These are phyloP conservation scores for Ophiostoma australiae DNA, from an alignment of 2,329 filamentous ascomycete species.

Conservation along the genomic window DNA sequence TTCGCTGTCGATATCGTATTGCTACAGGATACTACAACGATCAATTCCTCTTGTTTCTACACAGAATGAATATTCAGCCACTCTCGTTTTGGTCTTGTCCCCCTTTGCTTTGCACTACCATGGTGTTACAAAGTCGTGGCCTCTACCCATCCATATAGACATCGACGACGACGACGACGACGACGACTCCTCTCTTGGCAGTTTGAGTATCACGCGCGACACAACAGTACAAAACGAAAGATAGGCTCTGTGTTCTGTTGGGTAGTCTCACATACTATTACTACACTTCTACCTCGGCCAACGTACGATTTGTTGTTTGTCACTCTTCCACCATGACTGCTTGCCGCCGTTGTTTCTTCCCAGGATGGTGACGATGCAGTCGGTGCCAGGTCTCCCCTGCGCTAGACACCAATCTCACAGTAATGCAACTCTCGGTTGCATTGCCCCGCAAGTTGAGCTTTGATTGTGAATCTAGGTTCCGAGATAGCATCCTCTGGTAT, in stretches of 20 bases:
- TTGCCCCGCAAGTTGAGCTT: neutral
- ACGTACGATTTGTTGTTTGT: neutral
- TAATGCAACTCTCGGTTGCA: neutral
- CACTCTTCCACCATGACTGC: neutral
- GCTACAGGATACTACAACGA: no score
- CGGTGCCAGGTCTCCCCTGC: slow-evolving; percentile 4
- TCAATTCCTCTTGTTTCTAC: neutral
- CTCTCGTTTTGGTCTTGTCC: neutral
- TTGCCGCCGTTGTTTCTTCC: neutral
- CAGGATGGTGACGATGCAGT: slow-evolving; percentile 5
- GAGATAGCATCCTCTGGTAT: neutral
- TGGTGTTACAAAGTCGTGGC: neutral
- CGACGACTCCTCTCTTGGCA: neutral
- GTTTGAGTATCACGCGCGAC: neutral
- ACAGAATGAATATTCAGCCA: neutral
- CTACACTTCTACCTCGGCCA: neutral
- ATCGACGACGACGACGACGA: neutral
- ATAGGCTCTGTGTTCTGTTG: neutral
- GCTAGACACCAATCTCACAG: neutral
- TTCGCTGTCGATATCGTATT: neutral
- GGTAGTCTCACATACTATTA: neutral
- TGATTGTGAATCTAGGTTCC: neutral
- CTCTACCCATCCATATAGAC: neutral
- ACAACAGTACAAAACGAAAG: neutral
- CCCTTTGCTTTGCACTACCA: neutral